Conservation (phyloP, 208 protist genomes). For the Crithidia fasciculata region DNA sequence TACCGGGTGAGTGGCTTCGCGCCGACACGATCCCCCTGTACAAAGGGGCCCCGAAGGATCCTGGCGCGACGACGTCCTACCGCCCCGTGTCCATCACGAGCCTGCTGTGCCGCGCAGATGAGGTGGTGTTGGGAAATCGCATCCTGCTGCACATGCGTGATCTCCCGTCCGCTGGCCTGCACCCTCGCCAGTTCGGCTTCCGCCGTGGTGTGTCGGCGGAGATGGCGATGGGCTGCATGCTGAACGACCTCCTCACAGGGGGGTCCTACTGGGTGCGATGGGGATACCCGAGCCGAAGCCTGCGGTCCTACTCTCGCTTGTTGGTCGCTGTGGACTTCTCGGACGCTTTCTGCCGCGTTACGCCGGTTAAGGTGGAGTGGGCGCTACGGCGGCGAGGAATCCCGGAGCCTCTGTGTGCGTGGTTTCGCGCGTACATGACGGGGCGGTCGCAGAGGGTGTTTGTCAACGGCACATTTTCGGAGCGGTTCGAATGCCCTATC, state of each 20-base stretch:
- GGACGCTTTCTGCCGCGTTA: constrained; percentile 14
- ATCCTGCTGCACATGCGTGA: neutral
- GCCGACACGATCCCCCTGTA: constrained; percentile 1
- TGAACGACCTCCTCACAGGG: neutral
- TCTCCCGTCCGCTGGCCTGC: neutral
- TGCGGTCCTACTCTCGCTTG: neutral
- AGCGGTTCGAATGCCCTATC: neutral
- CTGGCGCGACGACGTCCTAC: neutral
- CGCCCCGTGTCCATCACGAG: constrained; percentile 11
- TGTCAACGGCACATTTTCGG: neutral
- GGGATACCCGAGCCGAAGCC: neutral
- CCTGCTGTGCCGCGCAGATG: constrained; percentile 2
- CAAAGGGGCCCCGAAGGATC: constrained; percentile 4
- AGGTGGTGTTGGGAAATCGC: neutral
- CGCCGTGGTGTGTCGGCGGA: neutral
- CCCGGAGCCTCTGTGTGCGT: neutral
- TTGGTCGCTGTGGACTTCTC: constrained; percentile 12
- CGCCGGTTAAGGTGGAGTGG: neutral
- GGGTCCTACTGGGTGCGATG: neutral
- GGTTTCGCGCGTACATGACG: constrained; percentile 1
- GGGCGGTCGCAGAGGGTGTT: neutral
- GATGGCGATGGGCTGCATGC: neutral
- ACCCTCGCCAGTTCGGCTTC: constrained; percentile 10
- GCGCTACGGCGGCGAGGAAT: neutral
- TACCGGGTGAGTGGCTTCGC: neutral